Percentiles rank a stretch among this genome's conserved stretches.
Conservation (phyloP, 768 basidiomycete genomes). For the Xerocomus spinulosus region DNA sequence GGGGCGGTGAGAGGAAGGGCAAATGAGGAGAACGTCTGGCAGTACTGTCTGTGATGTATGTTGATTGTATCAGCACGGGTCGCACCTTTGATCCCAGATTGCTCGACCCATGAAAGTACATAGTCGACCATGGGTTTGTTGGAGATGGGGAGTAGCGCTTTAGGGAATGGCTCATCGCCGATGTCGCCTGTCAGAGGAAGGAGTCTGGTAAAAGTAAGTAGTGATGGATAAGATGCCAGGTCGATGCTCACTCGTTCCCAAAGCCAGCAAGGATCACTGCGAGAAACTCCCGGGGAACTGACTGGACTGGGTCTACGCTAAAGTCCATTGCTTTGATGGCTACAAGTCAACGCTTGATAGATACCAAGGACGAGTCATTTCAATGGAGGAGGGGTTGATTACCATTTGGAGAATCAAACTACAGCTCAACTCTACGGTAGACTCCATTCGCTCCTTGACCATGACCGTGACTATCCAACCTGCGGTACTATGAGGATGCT, state of each 20-base stretch:
- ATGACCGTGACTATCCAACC: not conserved
- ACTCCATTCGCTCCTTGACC: not conserved
- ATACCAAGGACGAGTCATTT: slow-evolving; percentile 8
- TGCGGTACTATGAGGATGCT: not conserved
- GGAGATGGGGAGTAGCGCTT: slow-evolving; percentile 82
- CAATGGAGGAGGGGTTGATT: slow-evolving; percentile 1
- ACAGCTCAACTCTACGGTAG: not conserved
- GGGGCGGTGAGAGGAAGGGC: slow-evolving; percentile 70
- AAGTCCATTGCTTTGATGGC: slow-evolving; percentile 57
- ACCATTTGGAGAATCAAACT: slow-evolving; percentile 19
- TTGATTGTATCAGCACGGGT: not conserved
- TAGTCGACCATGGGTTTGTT: slow-evolving; percentile 88
- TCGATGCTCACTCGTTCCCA: slow-evolving; percentile 71
- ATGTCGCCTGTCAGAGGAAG: slow-evolving; percentile 70
- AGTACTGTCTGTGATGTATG: slow-evolving; percentile 7
- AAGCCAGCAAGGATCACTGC: slow-evolving; percentile 88
- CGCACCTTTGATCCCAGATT: slow-evolving; percentile 78
- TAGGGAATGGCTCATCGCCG: slow-evolving; percentile 80
- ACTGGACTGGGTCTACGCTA: slow-evolving; percentile 47
- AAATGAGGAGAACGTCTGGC: slow-evolving; percentile 82
- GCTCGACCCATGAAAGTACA: slow-evolving; percentile 79
- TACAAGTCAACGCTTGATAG: not conserved
- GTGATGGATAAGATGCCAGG: not conserved
- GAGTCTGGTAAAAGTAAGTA: slow-evolving; percentile 44
- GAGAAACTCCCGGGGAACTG: slow-evolving; percentile 71